phyloP scores from a whole-genome alignment of 2,329 filamentous ascomycete genomes.

The Aureobasidium mangrovei region DNA sequence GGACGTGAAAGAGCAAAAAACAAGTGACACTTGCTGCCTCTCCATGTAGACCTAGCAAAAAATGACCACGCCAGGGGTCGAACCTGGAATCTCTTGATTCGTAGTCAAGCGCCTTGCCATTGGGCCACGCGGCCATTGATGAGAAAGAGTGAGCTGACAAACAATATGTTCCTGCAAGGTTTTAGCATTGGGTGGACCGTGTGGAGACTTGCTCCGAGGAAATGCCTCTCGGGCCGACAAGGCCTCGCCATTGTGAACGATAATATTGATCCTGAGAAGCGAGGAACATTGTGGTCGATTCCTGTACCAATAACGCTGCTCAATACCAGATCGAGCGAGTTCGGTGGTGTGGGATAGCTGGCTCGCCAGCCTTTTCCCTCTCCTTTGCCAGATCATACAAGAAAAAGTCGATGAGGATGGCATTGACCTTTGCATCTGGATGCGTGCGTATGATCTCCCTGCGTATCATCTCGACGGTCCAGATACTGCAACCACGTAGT shows the following conservation, averaged over 20 bases:
- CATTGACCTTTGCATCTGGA: conserved; percentile 65
- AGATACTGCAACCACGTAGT: conserved; percentile 85
- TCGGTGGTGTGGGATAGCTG: conserved; percentile 68
- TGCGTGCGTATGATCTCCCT: conserved; percentile 68
- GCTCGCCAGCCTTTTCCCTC: conserved; percentile 50
- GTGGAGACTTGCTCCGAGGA: no score
- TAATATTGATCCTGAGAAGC: no score
- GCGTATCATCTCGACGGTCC: conserved; percentile 84
- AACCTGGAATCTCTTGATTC: conserved; percentile 25
- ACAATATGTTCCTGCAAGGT: no score
- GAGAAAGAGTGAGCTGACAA: background rate
- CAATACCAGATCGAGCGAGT: conserved; percentile 94
- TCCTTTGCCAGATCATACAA: conserved; percentile 92
- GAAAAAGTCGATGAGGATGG: conserved; percentile 94
- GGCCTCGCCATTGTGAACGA: no score
- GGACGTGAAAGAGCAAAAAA: no score
- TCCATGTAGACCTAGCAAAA: background rate
- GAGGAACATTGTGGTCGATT: no score
- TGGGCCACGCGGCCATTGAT: conserved; percentile 36
- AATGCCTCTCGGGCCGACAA: no score
- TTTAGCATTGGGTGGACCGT: no score
- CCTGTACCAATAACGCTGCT: conserved; percentile 8
- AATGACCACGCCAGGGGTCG: conserved; percentile 17
- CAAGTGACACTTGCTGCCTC: background rate
- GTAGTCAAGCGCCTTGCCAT: conserved; percentile 53